phyloP scores from a whole-genome alignment of 352 stramenopile species.

The Pythium vanterpoolii region DNA sequence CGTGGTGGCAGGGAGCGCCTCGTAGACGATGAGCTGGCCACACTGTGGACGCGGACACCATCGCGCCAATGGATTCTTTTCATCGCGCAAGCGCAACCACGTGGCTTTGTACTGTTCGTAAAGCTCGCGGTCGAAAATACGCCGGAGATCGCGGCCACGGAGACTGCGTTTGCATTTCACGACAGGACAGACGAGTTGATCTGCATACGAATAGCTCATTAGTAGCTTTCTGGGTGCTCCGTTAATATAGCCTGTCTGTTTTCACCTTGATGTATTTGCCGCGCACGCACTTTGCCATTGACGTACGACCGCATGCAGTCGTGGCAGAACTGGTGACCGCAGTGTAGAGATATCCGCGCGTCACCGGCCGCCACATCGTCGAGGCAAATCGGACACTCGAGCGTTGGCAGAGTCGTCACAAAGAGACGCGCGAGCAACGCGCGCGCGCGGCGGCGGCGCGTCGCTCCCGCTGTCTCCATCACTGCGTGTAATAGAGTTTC shows the following conservation, averaged over 20 bases:
- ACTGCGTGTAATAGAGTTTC: no score
- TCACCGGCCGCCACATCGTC: not conserved
- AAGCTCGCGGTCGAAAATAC: slow-evolving; percentile 24
- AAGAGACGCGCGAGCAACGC: slow-evolving; percentile 3
- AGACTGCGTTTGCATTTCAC: slow-evolving; percentile 42
- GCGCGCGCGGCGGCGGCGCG: not conserved
- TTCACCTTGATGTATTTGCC: slow-evolving; percentile 30
- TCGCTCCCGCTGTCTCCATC: not conserved
- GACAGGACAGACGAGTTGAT: slow-evolving; percentile 61
- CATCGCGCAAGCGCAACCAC: slow-evolving; percentile 47
- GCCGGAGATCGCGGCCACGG: slow-evolving; percentile 29
- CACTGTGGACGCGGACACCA: slow-evolving; percentile 56
- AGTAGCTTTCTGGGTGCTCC: not conserved
- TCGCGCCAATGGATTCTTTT: slow-evolving; percentile 65
- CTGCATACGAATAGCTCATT: slow-evolving; percentile 19
- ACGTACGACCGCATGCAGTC: slow-evolving; percentile 47
- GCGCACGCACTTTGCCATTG: slow-evolving; percentile 45
- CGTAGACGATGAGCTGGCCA: slow-evolving; percentile 57
- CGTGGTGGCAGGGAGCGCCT: slow-evolving; percentile 23
- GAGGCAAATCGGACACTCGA: slow-evolving; percentile 1
- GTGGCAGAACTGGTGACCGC: slow-evolving; percentile 53
- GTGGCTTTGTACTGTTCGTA: slow-evolving; percentile 28
- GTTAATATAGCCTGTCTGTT: not conserved
- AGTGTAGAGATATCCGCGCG: slow-evolving; percentile 26
- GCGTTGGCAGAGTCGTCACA: not conserved